A percentile compares a stretch with the other conserved stretches of the same genome.
These are phyloP conservation scores for Podila minutissima DNA, from an alignment of 192 early-diverging fungal genomes.

Conservation along the genomic window DNA sequence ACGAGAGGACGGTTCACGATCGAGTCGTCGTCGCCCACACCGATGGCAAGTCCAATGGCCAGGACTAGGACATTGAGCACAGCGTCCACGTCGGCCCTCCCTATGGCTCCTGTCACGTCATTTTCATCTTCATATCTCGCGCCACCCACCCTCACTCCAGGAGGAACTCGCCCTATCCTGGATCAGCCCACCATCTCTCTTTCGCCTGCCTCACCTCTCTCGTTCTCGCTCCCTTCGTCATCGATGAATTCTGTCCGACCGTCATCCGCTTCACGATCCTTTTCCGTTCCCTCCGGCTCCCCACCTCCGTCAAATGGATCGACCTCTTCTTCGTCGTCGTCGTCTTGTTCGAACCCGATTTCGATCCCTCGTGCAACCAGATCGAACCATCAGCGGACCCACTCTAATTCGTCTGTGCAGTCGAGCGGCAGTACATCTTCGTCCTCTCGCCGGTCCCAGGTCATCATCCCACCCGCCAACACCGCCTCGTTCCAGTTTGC, in stretches of 20 bases:
- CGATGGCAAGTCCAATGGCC: background rate
- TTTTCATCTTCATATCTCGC: background rate
- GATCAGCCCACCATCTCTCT: background rate
- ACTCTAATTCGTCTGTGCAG: constrained; percentile 32
- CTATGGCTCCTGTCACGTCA: background rate
- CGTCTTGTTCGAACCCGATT: constrained; percentile 23
- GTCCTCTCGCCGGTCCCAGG: constrained; percentile 21
- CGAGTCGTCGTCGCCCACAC: constrained; percentile 29
- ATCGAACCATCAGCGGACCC: constrained; percentile 30
- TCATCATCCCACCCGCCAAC: constrained; percentile 41
- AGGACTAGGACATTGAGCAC: constrained; percentile 42
- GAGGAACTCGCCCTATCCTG: background rate
- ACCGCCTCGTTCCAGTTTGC: constrained; percentile 35
- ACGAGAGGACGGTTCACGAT: constrained; percentile 43
- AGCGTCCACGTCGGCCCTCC: background rate
- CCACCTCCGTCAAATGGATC: background rate
- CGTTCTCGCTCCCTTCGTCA: background rate
- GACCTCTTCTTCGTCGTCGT: background rate
- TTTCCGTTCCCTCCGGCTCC: background rate
- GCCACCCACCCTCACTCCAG: background rate
- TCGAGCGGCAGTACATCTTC: constrained; percentile 8
- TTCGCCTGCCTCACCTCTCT: constrained; percentile 3
- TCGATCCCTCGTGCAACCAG: constrained; percentile 23
- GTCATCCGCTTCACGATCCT: background rate
- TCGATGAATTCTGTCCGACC: background rate